phyloP scores from a whole-genome alignment of 257 asterid genomes.

The Solanum peruvianum region DNA sequence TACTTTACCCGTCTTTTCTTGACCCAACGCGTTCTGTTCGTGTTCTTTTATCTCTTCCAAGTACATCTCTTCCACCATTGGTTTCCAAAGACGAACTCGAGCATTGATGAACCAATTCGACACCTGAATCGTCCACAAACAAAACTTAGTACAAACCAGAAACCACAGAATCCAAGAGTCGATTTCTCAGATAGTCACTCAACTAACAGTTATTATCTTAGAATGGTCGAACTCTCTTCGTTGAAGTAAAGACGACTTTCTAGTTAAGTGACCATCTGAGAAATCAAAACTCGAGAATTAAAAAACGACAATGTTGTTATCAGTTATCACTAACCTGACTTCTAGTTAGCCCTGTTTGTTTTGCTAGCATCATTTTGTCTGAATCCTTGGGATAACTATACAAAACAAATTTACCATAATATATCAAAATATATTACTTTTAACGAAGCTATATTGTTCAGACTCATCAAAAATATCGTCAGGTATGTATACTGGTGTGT shows the following conservation, averaged over 20 bases:
- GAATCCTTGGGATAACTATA: slow-evolving; percentile 94
- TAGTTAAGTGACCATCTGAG: neutral
- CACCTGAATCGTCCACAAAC: slow-evolving; percentile 34
- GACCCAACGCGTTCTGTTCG: slow-evolving; percentile 52
- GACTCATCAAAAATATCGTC: neutral
- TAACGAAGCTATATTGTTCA: neutral
- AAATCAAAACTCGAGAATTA: neutral
- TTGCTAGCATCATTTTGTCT: slow-evolving; percentile 90
- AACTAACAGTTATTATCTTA: neutral
- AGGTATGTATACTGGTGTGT: neutral
- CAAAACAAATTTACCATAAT: neutral
- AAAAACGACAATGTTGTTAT: neutral
- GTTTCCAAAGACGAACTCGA: slow-evolving; percentile 96
- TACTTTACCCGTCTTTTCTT: slow-evolving; percentile 27
- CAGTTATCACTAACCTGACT: slow-evolving; percentile 53
- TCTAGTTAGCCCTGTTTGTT: slow-evolving; percentile 92
- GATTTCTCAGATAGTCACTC: neutral
- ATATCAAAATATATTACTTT: neutral
- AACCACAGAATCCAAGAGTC: neutral
- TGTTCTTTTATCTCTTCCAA: slow-evolving; percentile 79
- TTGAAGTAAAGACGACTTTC: neutral
- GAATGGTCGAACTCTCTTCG: neutral
- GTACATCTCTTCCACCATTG: slow-evolving; percentile 99
- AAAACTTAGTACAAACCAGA: neutral
- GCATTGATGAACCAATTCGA: slow-evolving; percentile 99